These are phyloP conservation scores for Blastomyces parvus DNA, from an alignment of 2,329 filamentous ascomycete genomes.

Conservation along the genomic window DNA sequence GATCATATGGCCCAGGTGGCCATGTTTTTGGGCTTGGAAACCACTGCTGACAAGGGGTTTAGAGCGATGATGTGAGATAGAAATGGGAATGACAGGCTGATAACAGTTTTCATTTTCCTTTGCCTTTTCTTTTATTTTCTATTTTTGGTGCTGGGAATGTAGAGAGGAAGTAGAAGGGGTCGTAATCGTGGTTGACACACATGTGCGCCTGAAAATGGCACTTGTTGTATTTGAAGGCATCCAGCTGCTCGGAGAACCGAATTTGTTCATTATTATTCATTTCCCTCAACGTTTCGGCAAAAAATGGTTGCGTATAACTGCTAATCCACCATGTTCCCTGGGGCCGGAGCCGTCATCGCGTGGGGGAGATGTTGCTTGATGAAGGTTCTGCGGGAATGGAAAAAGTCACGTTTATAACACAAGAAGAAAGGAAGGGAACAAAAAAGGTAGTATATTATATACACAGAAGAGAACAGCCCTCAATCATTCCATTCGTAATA, in stretches of 20 bases:
- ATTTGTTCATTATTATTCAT: neutral
- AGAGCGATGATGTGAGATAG: conserved; percentile 15
- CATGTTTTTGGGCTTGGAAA: conserved; percentile 45
- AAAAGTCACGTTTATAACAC: neutral
- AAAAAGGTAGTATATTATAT: neutral
- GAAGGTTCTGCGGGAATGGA: neutral
- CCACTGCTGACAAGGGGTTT: conserved; percentile 23
- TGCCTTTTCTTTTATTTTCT: no score
- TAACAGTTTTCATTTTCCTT: no score
- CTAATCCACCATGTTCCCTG: neutral
- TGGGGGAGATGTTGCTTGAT: neutral
- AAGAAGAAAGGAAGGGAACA: neutral
- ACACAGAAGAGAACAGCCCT: neutral
- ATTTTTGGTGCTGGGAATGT: no score
- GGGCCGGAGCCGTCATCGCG: neutral
- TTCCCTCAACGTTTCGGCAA: neutral
- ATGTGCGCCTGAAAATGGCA: no score
- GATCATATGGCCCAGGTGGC: conserved; percentile 50
- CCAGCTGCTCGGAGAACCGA: neutral
- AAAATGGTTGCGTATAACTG: neutral
- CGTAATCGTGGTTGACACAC: no score
- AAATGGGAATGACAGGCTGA: neutral
- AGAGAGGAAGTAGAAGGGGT: no score
- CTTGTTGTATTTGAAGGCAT: neutral
- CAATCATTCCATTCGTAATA: neutral